These are phyloP conservation scores for Macaranga tanarius DNA, from an alignment of 441 rosid genomes.

Conservation along the genomic window DNA sequence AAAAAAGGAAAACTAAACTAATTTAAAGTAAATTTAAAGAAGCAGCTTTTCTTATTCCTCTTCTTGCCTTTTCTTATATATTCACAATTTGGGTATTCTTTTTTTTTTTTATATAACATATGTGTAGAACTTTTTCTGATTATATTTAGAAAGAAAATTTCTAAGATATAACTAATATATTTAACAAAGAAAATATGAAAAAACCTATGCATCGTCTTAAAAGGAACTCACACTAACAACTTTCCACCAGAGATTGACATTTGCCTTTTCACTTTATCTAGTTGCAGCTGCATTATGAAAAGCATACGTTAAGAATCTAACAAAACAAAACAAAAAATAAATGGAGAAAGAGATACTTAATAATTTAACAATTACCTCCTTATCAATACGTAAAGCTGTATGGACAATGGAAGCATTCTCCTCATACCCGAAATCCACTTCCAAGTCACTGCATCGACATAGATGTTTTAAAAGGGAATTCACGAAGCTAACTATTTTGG, in stretches of 20 bases:
- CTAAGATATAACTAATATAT: too few species aligned
- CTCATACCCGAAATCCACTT: conserved; percentile 66
- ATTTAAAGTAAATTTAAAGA: neutral
- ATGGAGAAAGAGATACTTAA: neutral
- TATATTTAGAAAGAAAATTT: neutral
- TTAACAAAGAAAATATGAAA: neutral
- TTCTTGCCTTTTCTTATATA: neutral
- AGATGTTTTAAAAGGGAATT: neutral
- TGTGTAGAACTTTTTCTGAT: neutral
- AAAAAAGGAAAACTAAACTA: neutral
- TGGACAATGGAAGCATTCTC: conserved; percentile 66
- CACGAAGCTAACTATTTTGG: neutral
- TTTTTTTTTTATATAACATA: neutral
- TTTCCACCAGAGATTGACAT: conserved; percentile 66
- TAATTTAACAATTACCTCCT: conserved; percentile 75
- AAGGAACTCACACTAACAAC: conserved; percentile 64
- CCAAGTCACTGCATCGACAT: conserved; percentile 56
- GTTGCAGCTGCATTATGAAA: conserved; percentile 71
- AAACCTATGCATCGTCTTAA: neutral
- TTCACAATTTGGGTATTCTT: neutral
- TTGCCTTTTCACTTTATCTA: conserved; percentile 75
- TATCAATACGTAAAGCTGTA: conserved; percentile 68
- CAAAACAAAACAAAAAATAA: neutral
- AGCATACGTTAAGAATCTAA: conserved; percentile 11
- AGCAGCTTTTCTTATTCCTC: neutral